Evolutionary conservation across 805 yeast species (phyloP), one percentile per base, ranked within the genome.

Genomic region (Suhomyces vadensis): DNA sequence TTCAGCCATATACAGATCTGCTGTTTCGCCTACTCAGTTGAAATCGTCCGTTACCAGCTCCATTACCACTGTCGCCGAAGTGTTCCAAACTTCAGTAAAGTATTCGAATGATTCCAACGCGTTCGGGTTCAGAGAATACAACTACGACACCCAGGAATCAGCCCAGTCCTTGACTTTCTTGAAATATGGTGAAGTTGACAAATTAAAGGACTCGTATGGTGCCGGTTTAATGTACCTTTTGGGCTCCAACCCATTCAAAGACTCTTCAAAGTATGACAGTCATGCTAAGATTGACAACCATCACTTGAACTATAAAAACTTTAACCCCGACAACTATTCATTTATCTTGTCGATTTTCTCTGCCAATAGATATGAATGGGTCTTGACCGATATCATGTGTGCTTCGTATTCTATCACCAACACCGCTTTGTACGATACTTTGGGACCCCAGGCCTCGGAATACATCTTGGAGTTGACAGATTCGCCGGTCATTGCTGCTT

Each of bases 401-500:
- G 38, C 63, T 0, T 47, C 64, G 26, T 64, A 50, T 50, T 54
- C 66, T 19, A 59, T 70, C 41, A 62, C 74, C 42, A 63, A 58
- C 47, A 70, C 74, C 21, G 66, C 73, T 8, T 61, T 70, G 43
- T 70, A 70, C 48, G 74, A 69, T 47, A 68, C 74, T 26, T 61
- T 70, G 49, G 74, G 74, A 3, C 52, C 61, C 3, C 60, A 60
- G 25, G 55, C 70, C 11, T 58, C 73, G 1, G 57, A 57, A 41
- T 60, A 56, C 49, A 68, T 70, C 41, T 60, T 70, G 47, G 55
- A 53, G 13, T 50, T 56, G 46, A 66, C 74, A 14, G 57, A 64
- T 39, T 57, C 65, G 19, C 75, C 75, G 2, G 72, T 82, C 10
- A 67, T 83, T 26, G 68, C 83, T 14, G 68, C 78, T 37, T 73